phyloP scores from a whole-genome alignment of 768 basidiomycete species.

The Mycena vulgaris region DNA sequence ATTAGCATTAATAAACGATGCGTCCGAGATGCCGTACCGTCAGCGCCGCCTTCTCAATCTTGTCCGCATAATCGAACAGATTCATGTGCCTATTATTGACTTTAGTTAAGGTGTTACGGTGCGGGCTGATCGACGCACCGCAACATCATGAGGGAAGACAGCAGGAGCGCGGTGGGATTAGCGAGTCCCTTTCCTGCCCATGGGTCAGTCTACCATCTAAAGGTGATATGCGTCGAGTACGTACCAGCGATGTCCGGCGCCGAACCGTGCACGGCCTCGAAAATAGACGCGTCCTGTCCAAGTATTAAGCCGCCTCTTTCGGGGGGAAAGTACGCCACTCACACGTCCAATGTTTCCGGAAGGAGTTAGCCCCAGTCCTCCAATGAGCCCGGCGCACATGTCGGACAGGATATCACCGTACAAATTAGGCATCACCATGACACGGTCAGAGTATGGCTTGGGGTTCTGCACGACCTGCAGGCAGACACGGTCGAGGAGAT shows the following conservation, averaged over 20 bases:
- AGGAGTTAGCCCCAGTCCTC: conserved; percentile 96
- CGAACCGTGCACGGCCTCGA: conserved; percentile 99
- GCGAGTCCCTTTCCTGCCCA: conserved; percentile 87
- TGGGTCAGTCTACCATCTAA: conserved; percentile 21
- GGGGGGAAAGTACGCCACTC: conserved; percentile 46
- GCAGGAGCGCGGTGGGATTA: conserved; percentile 98
- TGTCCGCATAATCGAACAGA: conserved; percentile 84
- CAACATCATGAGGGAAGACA: conserved; percentile 98
- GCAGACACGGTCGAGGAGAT: conserved; percentile 96
- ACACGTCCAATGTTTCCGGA: conserved; percentile 98
- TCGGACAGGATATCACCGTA: conserved; percentile 97
- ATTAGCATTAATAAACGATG: conserved; percentile 30
- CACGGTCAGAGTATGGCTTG: conserved; percentile 91
- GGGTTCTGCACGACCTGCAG: conserved; percentile 96
- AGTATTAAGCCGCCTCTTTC: conserved; percentile 34
- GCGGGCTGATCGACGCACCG: conserved; percentile 66
- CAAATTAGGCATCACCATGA: conserved; percentile 99
- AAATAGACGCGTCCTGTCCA: conserved; percentile 94
- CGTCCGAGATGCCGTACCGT: conserved; percentile 67
- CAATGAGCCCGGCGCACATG: conserved; percentile 99
- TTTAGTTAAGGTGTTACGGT: conserved; percentile 36
- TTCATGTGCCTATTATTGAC: conserved; percentile 86
- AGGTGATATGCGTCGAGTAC: conserved; percentile 38
- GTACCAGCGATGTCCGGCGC: conserved; percentile 98
- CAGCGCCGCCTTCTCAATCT: conserved; percentile 94